Evolutionary conservation across 805 yeast species (phyloP).

Genomic region (Starmera pachycereana): DNA sequence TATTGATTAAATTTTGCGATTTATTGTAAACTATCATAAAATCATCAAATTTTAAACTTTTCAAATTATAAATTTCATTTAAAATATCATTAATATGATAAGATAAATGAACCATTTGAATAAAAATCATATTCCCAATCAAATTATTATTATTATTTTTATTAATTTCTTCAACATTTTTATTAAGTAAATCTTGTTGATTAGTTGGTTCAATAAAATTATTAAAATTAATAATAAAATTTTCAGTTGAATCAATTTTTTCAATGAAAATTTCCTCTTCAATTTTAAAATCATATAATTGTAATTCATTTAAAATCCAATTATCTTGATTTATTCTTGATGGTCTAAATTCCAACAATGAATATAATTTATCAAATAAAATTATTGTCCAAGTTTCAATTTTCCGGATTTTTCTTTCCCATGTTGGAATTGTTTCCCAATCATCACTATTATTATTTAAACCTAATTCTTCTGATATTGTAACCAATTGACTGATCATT

Average conservation of each 20-base stretch:
- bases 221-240: conserved; percentile 5
- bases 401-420: conserved; percentile 20
- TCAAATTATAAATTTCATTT: conserved; percentile 14
- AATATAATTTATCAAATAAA: conserved; percentile 17
- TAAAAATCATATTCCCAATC: conserved; percentile 15
- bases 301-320: conserved; percentile 16
- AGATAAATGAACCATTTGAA: conserved; percentile 16
- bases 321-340: conserved; percentile 14
- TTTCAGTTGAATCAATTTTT: conserved; percentile 6
- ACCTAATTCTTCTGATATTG: conserved; percentile 19
- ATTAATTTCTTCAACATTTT: background rate
- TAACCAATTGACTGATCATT: conserved; percentile 13
- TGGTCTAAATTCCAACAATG: conserved; percentile 18
- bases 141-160: conserved; percentile 2
- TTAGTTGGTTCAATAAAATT: no score
- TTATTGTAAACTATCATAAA: conserved; percentile 12
- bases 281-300: conserved; percentile 11
- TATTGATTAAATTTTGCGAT: conserved; percentile 6
- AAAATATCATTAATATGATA: conserved; percentile 15
- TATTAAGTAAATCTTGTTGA: background rate
- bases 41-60: conserved; percentile 15
- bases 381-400: conserved; percentile 17
- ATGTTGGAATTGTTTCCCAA: conserved; percentile 17
- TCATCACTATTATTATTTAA: conserved; percentile 16
- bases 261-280: conserved; percentile 13